Percentiles rank a stretch among this genome's conserved stretches.
Evolutionary conservation across 108 stramenopile species (phyloP).

Genomic region (Licmophora abbreviata): DNA sequence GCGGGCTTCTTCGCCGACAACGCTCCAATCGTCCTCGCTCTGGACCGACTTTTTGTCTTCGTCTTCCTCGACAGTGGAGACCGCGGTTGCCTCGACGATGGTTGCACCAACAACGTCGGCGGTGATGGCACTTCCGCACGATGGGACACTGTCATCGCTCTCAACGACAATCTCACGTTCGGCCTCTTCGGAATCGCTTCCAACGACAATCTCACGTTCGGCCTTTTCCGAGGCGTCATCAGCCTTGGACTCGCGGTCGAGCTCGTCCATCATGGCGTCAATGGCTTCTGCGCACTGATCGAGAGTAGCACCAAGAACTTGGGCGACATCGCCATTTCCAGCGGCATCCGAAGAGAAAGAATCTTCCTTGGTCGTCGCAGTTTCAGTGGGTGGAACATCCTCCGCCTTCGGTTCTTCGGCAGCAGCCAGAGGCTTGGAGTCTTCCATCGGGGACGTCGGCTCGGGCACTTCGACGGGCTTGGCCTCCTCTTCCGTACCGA

Average conservation of each 20-base stretch:
- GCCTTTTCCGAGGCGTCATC: not conserved
- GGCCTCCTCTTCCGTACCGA: not conserved
- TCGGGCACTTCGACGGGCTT: not conserved
- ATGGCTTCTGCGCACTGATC: conserved; percentile 38
- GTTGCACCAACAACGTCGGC: not conserved
- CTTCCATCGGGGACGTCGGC: not conserved
- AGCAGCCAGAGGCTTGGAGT: not conserved
- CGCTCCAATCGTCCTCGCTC: conserved; percentile 35
- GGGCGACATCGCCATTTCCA: conserved; percentile 64
- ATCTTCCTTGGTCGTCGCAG: not conserved
- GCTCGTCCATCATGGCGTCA: conserved; percentile 25
- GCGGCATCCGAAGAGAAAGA: conserved; percentile 59
- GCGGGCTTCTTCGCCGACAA: conserved; percentile 25
- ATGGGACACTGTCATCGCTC: not conserved
- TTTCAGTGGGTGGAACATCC: not conserved
- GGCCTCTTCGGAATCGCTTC: conserved; percentile 12
- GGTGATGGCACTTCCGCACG: not conserved
- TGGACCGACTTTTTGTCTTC: not conserved
- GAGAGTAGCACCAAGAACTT: conserved; percentile 51
- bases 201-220: not conserved
- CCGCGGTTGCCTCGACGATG: conserved; percentile 7
- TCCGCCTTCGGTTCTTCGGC: not conserved
- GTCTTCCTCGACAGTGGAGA: conserved; percentile 7
- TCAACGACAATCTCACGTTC: conserved; percentile 5
- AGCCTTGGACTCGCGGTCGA: conserved; percentile 7